Evolutionary conservation across 2,329 filamentous ascomycete species (phyloP).

Genomic region (Sclerotinia spermophila): DNA sequence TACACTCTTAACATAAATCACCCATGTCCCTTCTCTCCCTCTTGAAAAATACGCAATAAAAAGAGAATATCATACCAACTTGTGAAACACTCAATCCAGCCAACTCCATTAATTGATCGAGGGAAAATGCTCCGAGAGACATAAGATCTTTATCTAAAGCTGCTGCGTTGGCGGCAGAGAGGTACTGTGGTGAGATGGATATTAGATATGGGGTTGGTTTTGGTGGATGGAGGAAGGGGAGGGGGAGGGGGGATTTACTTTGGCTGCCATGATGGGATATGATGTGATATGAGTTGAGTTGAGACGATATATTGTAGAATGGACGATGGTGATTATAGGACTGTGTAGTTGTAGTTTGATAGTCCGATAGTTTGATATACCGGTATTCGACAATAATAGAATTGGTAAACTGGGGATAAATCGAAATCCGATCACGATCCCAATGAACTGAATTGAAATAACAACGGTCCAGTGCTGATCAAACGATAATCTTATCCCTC

Average conservation of each 20-base stretch:
- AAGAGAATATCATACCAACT: conserved; percentile 55
- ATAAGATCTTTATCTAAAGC: conserved; percentile 93
- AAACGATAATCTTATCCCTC: neutral
- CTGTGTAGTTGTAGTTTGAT: neutral
- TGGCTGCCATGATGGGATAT: conserved; percentile 8
- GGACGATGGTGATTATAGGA: neutral
- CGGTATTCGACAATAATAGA: too few species aligned
- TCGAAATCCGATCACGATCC: too few species aligned
- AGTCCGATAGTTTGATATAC: neutral
- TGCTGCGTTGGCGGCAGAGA: conserved; percentile 82
- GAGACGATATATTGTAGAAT: neutral
- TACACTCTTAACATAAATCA: neutral
- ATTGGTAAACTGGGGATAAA: too few species aligned
- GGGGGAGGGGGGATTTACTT: neutral
- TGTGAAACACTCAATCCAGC: conserved; percentile 91
- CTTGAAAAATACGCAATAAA: neutral
- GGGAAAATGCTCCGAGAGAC: conserved; percentile 79
- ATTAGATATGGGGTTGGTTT: neutral
- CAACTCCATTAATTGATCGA: conserved; percentile 97
- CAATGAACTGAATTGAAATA: neutral
- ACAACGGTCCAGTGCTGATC: neutral
- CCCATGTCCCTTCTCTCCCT: too few species aligned
- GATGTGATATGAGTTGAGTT: neutral
- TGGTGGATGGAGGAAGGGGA: neutral
- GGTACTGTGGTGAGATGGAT: conserved; percentile 63